Base-by-base conservation (phyloP, 228 moss, liverwort and hornwort genomes). In the Sphagnum magellanicum region DNA sequence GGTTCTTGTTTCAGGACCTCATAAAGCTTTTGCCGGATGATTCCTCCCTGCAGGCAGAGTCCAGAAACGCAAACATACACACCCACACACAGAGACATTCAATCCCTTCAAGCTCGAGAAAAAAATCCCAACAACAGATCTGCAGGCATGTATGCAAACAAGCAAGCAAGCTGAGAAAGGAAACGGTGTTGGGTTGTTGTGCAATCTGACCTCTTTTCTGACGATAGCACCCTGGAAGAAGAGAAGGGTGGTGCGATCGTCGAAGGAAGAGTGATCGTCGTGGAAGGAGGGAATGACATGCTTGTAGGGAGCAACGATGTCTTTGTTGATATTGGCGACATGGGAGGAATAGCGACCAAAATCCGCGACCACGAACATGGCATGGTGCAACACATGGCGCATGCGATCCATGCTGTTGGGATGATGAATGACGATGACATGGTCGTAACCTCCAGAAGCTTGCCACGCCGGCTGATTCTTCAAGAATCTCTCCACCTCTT, bases 241-340 rank as follows among this genome's bases (percentile, higher is more conserved):
- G 50, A 83, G 67, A 14, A 83, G 76, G 11, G 59, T 67, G 32
- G 67, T 74, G 47, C 83, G 67, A 7, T 57, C 50, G 6, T 79
- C 61, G 58, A 79, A 83, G 13, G 60, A 53, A 53, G 55, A 53
- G 4, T 6, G 16, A 50, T 79, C 83, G 59, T 79, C 65, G 0
- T 53, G 46, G 58, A 61, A 83, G 9, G 74, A 49, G 5, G 76
- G 64, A 6, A 79, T 79, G 55, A 83, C 76, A 59, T 83, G 83
- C 71, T 83, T 83, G 74, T 83, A 83, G 10, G 83, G 83, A 0
- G 76, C 83, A 6, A 83, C 83, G 15, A 83, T 76, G 52, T 83
- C 83, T 65, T 83, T 83, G 6, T 57, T 60, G 0, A 79, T 63
- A 57, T 83, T 83, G 50, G 83, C 83, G 5, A 72, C 71, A 53